These are phyloP conservation scores for Wickerhamomyces canadensis DNA, from an alignment of 805 yeast genomes.

Conservation along the genomic window DNA sequence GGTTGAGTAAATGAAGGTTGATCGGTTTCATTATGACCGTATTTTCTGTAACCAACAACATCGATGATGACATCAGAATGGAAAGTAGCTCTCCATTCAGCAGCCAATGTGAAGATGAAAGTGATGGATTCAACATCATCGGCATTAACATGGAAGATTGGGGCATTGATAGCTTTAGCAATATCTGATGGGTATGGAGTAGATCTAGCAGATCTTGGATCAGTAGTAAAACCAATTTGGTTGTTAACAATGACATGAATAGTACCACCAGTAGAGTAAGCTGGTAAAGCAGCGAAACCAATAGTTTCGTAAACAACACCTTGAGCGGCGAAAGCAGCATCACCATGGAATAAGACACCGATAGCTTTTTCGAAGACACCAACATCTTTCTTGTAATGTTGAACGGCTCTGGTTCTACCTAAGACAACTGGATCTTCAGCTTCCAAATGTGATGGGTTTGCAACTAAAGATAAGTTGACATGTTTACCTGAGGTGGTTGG, in stretches of 20 bases:
- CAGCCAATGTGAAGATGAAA: constrained; percentile 91
- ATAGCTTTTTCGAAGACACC: constrained; percentile 81
- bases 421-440: constrained; percentile 98
- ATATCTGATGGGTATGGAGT: constrained; percentile 97
- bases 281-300: constrained; percentile 90
- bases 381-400: constrained; percentile 84
- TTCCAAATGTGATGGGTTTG: constrained; percentile 98
- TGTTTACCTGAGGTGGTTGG: constrained; percentile 98
- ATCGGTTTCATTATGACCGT: constrained; percentile 99
- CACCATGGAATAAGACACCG: constrained; percentile 95
- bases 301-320: constrained; percentile 99
- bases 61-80: constrained; percentile 95
- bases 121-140: constrained; percentile 94
- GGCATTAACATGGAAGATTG: constrained; percentile 98
- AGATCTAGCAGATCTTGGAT: constrained; percentile 95
- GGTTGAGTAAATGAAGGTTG: constrained; percentile 99
- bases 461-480: constrained; percentile 92
- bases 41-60: constrained; percentile 96
- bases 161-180: constrained; percentile 95
- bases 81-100: constrained; percentile 97
- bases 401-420: constrained; percentile 96
- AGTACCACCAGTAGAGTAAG: constrained; percentile 98
- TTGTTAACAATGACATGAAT: constrained; percentile 93
- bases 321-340: constrained; percentile 97
- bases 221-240: constrained; percentile 99